Percentiles rank a stretch among this genome's conserved stretches.
These are phyloP conservation scores for Alternaria conjuncta DNA, from an alignment of 2,329 filamentous ascomycete species.

Conservation along the genomic window DNA sequence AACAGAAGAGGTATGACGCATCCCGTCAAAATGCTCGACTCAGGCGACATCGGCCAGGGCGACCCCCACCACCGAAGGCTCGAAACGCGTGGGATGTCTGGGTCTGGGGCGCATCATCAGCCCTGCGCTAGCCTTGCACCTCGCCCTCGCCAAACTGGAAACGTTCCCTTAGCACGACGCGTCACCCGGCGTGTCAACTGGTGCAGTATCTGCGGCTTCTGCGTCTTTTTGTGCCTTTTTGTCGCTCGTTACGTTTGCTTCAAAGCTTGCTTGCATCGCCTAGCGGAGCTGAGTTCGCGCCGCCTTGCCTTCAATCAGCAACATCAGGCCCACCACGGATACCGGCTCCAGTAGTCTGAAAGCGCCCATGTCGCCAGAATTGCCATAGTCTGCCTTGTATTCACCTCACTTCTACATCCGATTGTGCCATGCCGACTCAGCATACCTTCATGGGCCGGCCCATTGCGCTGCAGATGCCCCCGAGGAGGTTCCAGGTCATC, in stretches of 20 bases:
- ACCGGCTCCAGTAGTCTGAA: conserved; percentile 11
- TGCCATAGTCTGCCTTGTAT: conserved; percentile 12
- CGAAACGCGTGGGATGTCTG: conserved; percentile 11
- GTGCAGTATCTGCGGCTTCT: not conserved
- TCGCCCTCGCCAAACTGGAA: not conserved
- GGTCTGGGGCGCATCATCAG: conserved; percentile 17
- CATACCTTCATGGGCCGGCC: conserved; percentile 42
- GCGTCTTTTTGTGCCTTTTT: not conserved
- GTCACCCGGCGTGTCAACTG: conserved; percentile 9
- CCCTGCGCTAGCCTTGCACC: conserved; percentile 25
- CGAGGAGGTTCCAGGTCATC: conserved; percentile 57
- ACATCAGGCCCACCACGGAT: conserved; percentile 15
- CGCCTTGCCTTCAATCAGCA: not conserved
- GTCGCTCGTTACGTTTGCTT: conserved; percentile 9
- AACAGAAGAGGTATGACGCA: conserved; percentile 24
- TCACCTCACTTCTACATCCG: not conserved
- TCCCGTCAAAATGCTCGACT: conserved; percentile 25
- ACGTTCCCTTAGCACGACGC: conserved; percentile 18
- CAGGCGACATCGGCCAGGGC: conserved; percentile 39
- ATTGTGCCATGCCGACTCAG: conserved; percentile 42
- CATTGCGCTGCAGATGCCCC: conserved; percentile 47
- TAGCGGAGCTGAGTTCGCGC: not conserved
- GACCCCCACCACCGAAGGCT: conserved; percentile 24
- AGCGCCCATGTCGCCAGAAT: conserved; percentile 13
- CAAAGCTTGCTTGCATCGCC: not conserved